These are phyloP conservation scores for Yamadazyma kanchanaburiensis DNA, from an alignment of 1,139 yeast genomes.

Conservation along the genomic window DNA sequence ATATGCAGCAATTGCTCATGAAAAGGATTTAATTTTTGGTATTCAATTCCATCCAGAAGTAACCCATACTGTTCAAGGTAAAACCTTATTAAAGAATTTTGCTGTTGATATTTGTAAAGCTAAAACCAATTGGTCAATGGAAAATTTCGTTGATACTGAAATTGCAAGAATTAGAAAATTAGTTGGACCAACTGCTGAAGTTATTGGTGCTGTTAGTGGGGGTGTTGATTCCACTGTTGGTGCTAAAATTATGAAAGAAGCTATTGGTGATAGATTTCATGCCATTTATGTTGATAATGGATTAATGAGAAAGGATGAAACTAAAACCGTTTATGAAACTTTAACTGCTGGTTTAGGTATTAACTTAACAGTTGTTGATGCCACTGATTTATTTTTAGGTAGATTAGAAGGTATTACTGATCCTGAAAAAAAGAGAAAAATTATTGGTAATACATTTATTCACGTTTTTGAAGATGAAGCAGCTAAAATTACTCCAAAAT, in stretches of 20 bases:
- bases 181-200: constrained; percentile 98
- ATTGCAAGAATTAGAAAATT: constrained; percentile 84
- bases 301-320: constrained; percentile 93
- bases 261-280: constrained; percentile 98
- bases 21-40: constrained; percentile 74
- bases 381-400: constrained; percentile 81
- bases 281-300: constrained; percentile 98
- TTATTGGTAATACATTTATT: constrained; percentile 96
- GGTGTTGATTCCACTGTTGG: constrained; percentile 99
- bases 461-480: constrained; percentile 97
- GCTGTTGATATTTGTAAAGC: constrained; percentile 90
- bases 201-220: constrained; percentile 99
- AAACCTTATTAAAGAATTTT: constrained; percentile 79
- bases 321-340: constrained; percentile 82
- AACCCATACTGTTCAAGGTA: constrained; percentile 93
- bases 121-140: constrained; percentile 94
- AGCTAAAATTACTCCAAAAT: constrained; percentile 83
- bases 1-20: constrained; percentile 86
- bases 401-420: constrained; percentile 93
- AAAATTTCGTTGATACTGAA: constrained; percentile 94
- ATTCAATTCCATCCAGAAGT: constrained; percentile 99
- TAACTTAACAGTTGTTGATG: constrained; percentile 91
- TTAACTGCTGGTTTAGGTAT: constrained; percentile 91
- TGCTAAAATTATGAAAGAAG: constrained; percentile 96
- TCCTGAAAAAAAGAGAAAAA: constrained; percentile 98